Evolutionary conservation across 345 rosid genomes (phyloP).

Genomic region (Cardamine chenopodiifolia): DNA sequence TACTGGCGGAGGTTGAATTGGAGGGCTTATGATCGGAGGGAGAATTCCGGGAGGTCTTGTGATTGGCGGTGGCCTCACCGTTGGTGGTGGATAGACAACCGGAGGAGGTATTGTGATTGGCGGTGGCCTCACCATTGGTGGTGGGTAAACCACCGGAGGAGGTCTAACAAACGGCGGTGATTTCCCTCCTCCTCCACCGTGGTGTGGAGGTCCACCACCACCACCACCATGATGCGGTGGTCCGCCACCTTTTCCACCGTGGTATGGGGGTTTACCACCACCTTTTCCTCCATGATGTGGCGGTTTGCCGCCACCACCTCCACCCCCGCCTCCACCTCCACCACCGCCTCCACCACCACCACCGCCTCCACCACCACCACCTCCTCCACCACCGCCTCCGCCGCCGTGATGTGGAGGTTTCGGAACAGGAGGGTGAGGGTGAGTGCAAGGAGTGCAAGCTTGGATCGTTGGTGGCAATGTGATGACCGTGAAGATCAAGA

Average conservation of each 20-base stretch:
- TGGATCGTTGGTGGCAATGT: slow-evolving; percentile 57
- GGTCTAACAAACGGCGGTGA: slow-evolving; percentile 50
- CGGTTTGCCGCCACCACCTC: slow-evolving; percentile 24
- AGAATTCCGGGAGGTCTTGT: slow-evolving; percentile 34
- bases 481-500: slow-evolving; percentile 51
- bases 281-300: slow-evolving; percentile 59
- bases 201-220: slow-evolving; percentile 21
- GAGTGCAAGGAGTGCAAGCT: slow-evolving; percentile 62
- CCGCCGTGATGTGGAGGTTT: slow-evolving; percentile 66
- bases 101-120: slow-evolving; percentile 44
- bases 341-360: slow-evolving; percentile 5
- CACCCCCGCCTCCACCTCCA: background rate
- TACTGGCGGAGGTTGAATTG: background rate
- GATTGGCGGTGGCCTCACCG: slow-evolving; percentile 44
- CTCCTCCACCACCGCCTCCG: slow-evolving; percentile 16
- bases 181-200: slow-evolving; percentile 37
- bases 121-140: slow-evolving; percentile 40
- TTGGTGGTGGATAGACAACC: slow-evolving; percentile 48
- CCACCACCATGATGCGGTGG: slow-evolving; percentile 36
- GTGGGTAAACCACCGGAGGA: slow-evolving; percentile 42
- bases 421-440: slow-evolving; percentile 51
- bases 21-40: slow-evolving; percentile 27
- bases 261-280: slow-evolving; percentile 39
- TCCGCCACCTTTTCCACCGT: slow-evolving; percentile 36
- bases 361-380: background rate